These are phyloP conservation scores for Phytophthora fragariae DNA, from an alignment of 352 stramenopile genomes.

Conservation along the genomic window DNA sequence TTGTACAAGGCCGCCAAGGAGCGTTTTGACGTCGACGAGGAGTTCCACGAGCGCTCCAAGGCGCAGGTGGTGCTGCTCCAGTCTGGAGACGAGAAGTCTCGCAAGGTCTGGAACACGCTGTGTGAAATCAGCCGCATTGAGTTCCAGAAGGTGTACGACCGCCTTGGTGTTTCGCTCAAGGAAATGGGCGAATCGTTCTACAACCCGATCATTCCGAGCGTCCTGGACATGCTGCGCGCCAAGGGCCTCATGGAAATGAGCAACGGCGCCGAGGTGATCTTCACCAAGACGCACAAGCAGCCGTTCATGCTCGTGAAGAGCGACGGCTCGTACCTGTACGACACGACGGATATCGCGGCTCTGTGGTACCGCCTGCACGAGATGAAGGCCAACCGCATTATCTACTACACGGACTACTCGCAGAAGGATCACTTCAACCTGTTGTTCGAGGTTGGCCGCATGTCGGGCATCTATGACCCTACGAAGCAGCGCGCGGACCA, in stretches of 20 bases:
- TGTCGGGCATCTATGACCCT: conserved; percentile 82
- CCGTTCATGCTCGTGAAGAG: conserved; percentile 89
- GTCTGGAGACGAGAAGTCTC: conserved; percentile 89
- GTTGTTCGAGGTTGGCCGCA: conserved; percentile 82
- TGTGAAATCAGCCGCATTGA: conserved; percentile 87
- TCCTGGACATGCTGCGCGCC: conserved; percentile 90
- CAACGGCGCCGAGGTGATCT: conserved; percentile 92
- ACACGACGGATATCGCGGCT: conserved; percentile 86
- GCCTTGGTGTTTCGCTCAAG: conserved; percentile 72
- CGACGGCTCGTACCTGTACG: conserved; percentile 88
- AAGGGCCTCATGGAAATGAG: conserved; percentile 92
- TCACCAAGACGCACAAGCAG: conserved; percentile 92
- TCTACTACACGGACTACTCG: conserved; percentile 91
- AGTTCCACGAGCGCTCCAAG: conserved; percentile 97
- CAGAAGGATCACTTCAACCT: conserved; percentile 90
- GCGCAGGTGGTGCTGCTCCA: conserved; percentile 98
- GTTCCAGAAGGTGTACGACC: conserved; percentile 90
- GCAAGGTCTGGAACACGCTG: conserved; percentile 84
- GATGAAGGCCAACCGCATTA: conserved; percentile 80
- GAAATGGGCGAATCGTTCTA: conserved; percentile 91
- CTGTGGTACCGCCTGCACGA: conserved; percentile 89
- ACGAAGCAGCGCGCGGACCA: conserved; percentile 86
- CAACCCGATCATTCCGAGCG: conserved; percentile 85
- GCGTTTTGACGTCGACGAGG: conserved; percentile 96
- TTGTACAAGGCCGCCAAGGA: conserved; percentile 94